These are phyloP conservation scores for Coix lacrymajobi DNA, from an alignment of 176 grass and related monocot genomes.

Conservation along the genomic window DNA sequence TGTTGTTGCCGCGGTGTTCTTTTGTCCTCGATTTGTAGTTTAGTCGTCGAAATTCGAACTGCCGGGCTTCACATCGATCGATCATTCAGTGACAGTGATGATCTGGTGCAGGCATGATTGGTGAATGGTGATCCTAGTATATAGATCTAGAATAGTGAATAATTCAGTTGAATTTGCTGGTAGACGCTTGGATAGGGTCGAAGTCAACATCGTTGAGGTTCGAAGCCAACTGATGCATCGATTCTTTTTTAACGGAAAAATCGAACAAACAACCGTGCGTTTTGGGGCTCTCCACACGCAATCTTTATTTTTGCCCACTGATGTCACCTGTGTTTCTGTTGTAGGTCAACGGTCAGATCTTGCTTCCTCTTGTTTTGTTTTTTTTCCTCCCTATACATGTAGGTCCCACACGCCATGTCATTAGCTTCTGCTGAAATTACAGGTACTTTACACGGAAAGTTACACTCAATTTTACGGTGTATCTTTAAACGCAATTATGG, in stretches of 20 bases:
- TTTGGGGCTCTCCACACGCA: background rate
- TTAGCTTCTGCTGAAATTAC: no score
- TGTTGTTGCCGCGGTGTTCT: background rate
- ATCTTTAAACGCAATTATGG: no score
- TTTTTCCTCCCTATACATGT: no score
- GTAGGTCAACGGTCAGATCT: no score
- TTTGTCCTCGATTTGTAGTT: background rate
- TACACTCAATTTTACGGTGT: no score
- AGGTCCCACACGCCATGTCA: no score
- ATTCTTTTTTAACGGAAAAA: background rate
- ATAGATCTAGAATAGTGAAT: background rate
- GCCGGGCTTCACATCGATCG: background rate
- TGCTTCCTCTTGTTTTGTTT: no score
- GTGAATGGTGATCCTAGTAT: background rate
- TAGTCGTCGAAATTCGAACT: background rate
- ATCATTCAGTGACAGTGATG: background rate
- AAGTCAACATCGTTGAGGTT: conserved; percentile 11
- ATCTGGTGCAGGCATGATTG: background rate
- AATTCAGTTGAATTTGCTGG: background rate
- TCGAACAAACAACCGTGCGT: background rate
- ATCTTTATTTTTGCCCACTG: no score
- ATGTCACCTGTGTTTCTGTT: no score
- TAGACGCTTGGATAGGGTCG: background rate
- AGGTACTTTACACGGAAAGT: no score
- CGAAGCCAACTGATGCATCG: background rate